These are phyloP conservation scores for Diaporthe ilicicola DNA, from an alignment of 2,329 filamentous ascomycete species.

Conservation along the genomic window DNA sequence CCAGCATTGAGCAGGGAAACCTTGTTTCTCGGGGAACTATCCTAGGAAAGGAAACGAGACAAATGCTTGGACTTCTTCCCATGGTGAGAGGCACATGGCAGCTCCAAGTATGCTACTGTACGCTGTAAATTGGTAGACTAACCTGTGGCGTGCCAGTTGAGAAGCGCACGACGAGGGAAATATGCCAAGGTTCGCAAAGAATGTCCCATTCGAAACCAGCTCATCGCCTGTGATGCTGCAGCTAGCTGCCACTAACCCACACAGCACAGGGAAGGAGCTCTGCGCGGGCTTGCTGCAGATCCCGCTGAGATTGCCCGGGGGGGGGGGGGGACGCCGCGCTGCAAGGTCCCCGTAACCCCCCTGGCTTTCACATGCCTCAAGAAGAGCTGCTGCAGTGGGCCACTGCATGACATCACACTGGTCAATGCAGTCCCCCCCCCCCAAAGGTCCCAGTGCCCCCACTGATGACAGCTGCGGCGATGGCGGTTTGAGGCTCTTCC, in stretches of 20 bases:
- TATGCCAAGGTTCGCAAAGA: background rate
- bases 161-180: background rate
- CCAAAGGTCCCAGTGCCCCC: background rate
- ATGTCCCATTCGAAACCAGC: background rate
- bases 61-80: background rate
- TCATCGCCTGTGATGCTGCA: background rate
- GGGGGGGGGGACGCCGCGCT: no score
- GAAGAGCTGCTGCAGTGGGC: background rate
- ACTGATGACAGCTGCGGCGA: background rate
- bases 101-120: background rate
- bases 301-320: background rate
- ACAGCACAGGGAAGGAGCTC: constrained; percentile 9
- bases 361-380: constrained; percentile 20
- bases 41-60: background rate
- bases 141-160: background rate
- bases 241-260: constrained; percentile 1
- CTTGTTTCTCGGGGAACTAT: background rate
- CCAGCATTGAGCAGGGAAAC: background rate
- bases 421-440: background rate
- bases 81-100: background rate
- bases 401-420: constrained; percentile 23
- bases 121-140: no score
- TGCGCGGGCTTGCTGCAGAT: constrained; percentile 5
- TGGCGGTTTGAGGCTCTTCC: constrained; percentile 1
- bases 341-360: background rate